These are phyloP conservation scores for Beauveria bassiana DNA, from an alignment of 2,329 filamentous ascomycete species.

Conservation along the genomic window DNA sequence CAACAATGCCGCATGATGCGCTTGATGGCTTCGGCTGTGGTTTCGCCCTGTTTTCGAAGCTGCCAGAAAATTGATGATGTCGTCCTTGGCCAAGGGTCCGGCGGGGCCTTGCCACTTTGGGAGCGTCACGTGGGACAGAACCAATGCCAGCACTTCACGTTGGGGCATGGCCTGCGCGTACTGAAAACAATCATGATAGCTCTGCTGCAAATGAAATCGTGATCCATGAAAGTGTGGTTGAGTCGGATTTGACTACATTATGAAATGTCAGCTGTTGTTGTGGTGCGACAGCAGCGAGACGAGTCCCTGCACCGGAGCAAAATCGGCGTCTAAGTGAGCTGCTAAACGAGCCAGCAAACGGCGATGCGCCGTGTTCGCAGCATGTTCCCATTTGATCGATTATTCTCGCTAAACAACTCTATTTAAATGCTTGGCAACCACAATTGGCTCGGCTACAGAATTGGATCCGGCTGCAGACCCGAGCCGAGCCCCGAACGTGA, in stretches of 20 bases:
- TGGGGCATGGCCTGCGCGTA: not conserved
- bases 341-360: not conserved
- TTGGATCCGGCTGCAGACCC: not conserved
- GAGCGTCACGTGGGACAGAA: conserved; percentile 1
- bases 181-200: no score
- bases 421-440: not conserved
- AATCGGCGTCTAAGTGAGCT: not conserved
- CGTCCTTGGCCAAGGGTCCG: not conserved
- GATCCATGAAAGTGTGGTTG: not conserved
- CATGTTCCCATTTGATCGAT: not conserved
- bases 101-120: conserved; percentile 1
- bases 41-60: conserved; percentile 2
- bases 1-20: not conserved
- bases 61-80: conserved; percentile 11
- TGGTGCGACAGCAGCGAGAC: not conserved
- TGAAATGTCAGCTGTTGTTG: not conserved
- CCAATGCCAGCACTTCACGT: not conserved
- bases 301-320: not conserved
- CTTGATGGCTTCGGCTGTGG: not conserved
- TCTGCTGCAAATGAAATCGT: no score
- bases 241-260: not conserved
- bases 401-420: not conserved
- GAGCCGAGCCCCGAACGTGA: not conserved
- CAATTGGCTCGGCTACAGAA: not conserved
- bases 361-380: conserved; percentile 1